Percentiles rank a stretch among this genome's conserved stretches.
phyloP scores from a whole-genome alignment of 192 early-diverging fungal species.

The Backusella tarrabulga region DNA sequence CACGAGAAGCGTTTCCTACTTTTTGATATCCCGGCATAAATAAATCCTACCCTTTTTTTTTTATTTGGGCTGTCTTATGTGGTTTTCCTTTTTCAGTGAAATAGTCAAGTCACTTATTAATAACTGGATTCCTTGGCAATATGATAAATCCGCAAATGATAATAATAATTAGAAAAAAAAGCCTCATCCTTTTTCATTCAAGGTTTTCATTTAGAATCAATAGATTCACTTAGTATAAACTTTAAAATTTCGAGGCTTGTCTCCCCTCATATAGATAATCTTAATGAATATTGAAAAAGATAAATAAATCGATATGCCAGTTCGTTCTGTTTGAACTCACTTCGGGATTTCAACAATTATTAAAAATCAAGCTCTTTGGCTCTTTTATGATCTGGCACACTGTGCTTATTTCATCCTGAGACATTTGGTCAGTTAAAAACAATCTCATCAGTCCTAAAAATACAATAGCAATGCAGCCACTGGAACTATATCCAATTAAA shows the following conservation, averaged over 20 bases:
- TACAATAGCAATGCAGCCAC: background rate
- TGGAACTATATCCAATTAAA: background rate
- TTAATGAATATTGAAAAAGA: background rate
- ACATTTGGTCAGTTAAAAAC: background rate
- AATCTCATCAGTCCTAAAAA: background rate
- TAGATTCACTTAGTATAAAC: background rate
- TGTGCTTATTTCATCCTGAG: background rate
- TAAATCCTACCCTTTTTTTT: background rate
- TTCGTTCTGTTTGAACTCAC: background rate
- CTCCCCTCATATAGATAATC: background rate
- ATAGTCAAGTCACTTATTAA: background rate
- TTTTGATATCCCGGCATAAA: slow-evolving; percentile 4
- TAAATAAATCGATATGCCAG: background rate
- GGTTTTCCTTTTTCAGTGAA: slow-evolving; percentile 4
- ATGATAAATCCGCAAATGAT: background rate
- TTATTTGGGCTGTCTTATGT: background rate
- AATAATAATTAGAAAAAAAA: too few relatives aligned
- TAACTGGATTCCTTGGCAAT: background rate
- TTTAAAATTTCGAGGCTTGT: background rate
- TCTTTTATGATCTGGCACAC: background rate
- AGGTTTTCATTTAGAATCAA: background rate
- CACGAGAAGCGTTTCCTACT: background rate
- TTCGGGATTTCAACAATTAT: background rate
- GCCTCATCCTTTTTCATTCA: background rate
- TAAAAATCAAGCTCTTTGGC: background rate